Conservation (phyloP, 148 eudicot genomes). For the Polygonum aviculare region DNA sequence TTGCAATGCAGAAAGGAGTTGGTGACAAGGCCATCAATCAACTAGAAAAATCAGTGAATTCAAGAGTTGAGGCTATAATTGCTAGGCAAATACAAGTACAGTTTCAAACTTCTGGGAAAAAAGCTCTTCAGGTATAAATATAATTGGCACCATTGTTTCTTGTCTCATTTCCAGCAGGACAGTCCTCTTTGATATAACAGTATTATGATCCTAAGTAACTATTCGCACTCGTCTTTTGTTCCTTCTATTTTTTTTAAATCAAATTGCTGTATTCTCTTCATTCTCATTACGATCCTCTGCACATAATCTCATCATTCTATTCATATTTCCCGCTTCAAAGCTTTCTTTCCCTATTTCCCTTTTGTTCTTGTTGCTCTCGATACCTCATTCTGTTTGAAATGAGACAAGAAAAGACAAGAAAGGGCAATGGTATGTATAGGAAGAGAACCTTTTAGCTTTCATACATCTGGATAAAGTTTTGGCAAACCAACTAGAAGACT, state of each 20-base stretch:
- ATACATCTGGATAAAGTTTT: too few relatives aligned
- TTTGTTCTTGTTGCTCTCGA: background rate
- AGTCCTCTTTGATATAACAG: too few relatives aligned
- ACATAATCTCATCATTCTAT: too few relatives aligned
- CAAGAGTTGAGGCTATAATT: constrained; percentile 70
- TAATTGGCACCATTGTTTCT: background rate
- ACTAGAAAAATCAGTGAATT: constrained; percentile 67
- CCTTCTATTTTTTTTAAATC: background rate
- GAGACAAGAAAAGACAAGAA: too few relatives aligned
- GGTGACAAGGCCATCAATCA: constrained; percentile 86
- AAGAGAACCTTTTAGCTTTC: too few relatives aligned
- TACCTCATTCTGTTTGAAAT: too few relatives aligned
- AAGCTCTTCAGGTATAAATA: constrained; percentile 70
- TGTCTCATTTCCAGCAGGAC: background rate
- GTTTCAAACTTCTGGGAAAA: constrained; percentile 88
- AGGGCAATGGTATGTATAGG: too few relatives aligned
- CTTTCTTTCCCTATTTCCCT: background rate
- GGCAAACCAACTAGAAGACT: too few relatives aligned
- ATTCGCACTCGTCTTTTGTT: background rate
- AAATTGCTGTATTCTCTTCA: too few relatives aligned
- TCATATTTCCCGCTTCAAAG: too few relatives aligned
- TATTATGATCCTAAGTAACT: too few relatives aligned
- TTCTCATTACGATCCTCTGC: too few relatives aligned
- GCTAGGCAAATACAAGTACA: constrained; percentile 80
- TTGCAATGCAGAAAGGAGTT: constrained; percentile 64